Conservation (phyloP, 202 grass and related monocot genomes). For the Panicum hallii region DNA sequence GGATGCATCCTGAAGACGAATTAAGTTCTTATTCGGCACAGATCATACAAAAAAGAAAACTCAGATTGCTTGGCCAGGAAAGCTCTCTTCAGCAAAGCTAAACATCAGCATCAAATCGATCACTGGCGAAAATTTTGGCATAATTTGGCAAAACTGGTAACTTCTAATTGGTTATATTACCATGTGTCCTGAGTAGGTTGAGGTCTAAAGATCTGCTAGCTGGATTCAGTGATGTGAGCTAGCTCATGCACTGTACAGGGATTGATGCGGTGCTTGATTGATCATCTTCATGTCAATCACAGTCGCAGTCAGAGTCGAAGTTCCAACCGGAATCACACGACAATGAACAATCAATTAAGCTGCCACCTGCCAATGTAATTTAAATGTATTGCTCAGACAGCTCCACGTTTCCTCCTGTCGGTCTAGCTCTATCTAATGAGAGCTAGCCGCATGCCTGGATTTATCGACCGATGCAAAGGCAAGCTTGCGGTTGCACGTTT, state of each 20-base stretch:
- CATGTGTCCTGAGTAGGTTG: not conserved
- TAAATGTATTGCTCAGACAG: not conserved
- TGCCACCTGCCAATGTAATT: not conserved
- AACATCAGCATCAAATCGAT: not conserved
- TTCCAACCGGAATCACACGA: not conserved
- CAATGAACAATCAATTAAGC: not conserved
- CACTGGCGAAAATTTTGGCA: not conserved
- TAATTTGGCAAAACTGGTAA: not conserved
- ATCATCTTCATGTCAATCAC: not conserved
- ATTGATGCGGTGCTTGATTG: not conserved
- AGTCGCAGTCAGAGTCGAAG: not conserved
- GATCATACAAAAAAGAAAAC: not conserved
- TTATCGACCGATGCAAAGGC: slow-evolving; percentile 19
- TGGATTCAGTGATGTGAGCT: not conserved
- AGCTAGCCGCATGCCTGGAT: not conserved
- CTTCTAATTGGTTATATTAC: not conserved
- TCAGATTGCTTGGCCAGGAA: not conserved
- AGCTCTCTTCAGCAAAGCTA: not conserved
- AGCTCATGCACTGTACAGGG: not conserved
- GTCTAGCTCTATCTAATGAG: not conserved
- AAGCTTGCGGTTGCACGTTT: not conserved
- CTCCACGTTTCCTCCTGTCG: slow-evolving; percentile 4
- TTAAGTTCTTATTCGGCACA: not conserved
- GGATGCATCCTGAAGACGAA: slow-evolving; percentile 20
- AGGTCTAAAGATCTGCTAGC: slow-evolving; percentile 7